A percentile compares a stretch with the other conserved stretches of the same genome.
These are phyloP conservation scores for Fusarium guadeloupense DNA, from an alignment of 2,329 filamentous ascomycete genomes.

Conservation along the genomic window DNA sequence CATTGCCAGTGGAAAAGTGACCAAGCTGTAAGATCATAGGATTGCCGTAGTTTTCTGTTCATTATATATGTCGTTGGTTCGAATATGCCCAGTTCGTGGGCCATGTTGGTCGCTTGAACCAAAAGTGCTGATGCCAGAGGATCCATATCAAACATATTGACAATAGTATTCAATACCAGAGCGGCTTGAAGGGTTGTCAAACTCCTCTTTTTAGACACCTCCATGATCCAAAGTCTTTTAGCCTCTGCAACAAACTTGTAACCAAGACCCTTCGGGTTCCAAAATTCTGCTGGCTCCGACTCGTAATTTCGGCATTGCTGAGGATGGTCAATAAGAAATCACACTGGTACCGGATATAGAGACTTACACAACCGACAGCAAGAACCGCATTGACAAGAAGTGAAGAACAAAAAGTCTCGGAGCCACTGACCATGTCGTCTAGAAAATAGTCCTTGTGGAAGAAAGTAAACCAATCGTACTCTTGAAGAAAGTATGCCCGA, in stretches of 20 bases:
- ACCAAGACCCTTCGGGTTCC: background rate
- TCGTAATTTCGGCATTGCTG: conserved; percentile 4
- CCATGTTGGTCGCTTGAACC: background rate
- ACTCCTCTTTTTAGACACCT: background rate
- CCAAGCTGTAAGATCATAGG: conserved; percentile 14
- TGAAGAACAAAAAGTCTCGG: background rate
- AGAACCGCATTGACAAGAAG: conserved; percentile 13
- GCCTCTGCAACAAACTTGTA: conserved; percentile 16
- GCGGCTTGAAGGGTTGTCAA: conserved; percentile 10
- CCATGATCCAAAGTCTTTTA: conserved; percentile 1
- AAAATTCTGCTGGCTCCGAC: conserved; percentile 5
- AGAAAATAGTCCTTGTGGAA: conserved; percentile 19
- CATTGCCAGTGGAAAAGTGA: conserved; percentile 17
- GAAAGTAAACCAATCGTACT: conserved; percentile 10
- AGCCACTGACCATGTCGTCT: conserved; percentile 7
- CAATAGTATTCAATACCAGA: background rate
- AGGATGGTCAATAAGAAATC: rapidly evolving
- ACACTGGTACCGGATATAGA: no score
- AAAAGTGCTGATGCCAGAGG: background rate
- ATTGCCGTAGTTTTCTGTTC: conserved; percentile 4
- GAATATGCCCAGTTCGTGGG: background rate
- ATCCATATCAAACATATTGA: conserved; percentile 19
- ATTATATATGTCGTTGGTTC: conserved; percentile 4
- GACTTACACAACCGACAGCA: conserved; percentile 13
- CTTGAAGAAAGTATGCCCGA: conserved; percentile 2